phyloP scores from a whole-genome alignment of 352 stramenopile species.

The Pythium dissimile region DNA sequence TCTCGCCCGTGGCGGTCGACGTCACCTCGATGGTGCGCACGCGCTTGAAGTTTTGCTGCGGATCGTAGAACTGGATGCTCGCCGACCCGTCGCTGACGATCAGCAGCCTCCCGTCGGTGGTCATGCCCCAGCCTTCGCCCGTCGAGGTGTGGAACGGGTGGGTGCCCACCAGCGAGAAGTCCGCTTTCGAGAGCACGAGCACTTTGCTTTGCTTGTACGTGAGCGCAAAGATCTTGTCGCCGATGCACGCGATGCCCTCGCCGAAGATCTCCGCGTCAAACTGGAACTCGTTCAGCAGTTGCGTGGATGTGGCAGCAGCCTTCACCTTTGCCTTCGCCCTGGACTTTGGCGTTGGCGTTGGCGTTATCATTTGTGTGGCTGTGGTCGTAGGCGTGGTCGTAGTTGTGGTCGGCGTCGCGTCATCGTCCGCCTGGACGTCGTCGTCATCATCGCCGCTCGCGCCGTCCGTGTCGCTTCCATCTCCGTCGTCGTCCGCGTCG shows the following conservation, averaged over 20 bases:
- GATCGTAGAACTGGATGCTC: constrained; percentile 79
- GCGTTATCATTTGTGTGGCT: no score
- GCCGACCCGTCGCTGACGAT: constrained; percentile 86
- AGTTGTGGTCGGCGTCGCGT: neutral
- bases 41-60: constrained; percentile 42
- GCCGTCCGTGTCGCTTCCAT: neutral
- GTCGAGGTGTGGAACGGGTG: constrained; percentile 69
- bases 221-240: constrained; percentile 75
- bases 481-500: constrained; percentile 5
- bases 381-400: neutral
- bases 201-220: constrained; percentile 76
- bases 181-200: constrained; percentile 51
- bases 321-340: no score
- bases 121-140: constrained; percentile 89
- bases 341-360: no score
- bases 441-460: neutral
- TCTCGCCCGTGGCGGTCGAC: constrained; percentile 7
- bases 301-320: neutral
- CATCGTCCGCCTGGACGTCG: neutral
- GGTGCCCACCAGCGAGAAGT: constrained; percentile 47
- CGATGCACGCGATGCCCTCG: constrained; percentile 70
- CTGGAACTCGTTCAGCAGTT: constrained; percentile 41
- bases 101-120: constrained; percentile 71
- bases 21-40: constrained; percentile 55
- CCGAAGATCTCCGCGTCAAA: constrained; percentile 68